Evolutionary conservation across 495 filamentous ascomycete species (phyloP).

Genomic region (Penicillium diatomitis): DNA sequence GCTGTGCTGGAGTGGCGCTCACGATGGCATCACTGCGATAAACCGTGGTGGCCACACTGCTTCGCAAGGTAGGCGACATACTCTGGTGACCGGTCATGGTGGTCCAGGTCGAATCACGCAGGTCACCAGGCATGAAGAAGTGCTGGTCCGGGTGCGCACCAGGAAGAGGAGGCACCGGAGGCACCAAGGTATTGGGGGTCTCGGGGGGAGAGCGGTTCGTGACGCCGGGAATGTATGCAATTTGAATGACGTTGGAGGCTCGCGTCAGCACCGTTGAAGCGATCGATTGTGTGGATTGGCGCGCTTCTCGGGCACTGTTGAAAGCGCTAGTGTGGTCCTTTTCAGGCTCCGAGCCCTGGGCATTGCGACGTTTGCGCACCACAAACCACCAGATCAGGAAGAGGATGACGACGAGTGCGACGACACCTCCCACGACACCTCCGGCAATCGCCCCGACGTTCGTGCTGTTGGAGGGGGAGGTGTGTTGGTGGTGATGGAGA

Average conservation of each 20-base stretch:
- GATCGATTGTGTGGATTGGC: conserved; percentile 83
- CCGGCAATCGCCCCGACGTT: conserved; percentile 77
- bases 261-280: conserved; percentile 92
- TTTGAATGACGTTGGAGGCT: conserved; percentile 97
- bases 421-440: conserved; percentile 72
- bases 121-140: conserved; percentile 87
- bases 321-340: conserved; percentile 45
- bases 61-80: conserved; percentile 54
- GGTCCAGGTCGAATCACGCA: conserved; percentile 79
- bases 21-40: conserved; percentile 84
- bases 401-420: conserved; percentile 55
- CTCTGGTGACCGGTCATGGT: conserved; percentile 58
- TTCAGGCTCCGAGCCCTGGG: conserved; percentile 25
- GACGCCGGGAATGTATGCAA: conserved; percentile 96
- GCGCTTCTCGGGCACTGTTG: conserved; percentile 63
- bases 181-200: conserved; percentile 74
- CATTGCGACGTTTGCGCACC: conserved; percentile 67
- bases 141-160: conserved; percentile 69
- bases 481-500: conserved; percentile 21
- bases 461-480: conserved; percentile 31
- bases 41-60: conserved; percentile 82
- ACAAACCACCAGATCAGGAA: conserved; percentile 82
- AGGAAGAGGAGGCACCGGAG: conserved; percentile 87
- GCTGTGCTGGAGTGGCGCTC: conserved; percentile 70
- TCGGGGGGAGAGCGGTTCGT: conserved; percentile 82